phyloP scores from a whole-genome alignment of 2,329 filamentous ascomycete genomes.

The Trichoderma oligosporum region DNA sequence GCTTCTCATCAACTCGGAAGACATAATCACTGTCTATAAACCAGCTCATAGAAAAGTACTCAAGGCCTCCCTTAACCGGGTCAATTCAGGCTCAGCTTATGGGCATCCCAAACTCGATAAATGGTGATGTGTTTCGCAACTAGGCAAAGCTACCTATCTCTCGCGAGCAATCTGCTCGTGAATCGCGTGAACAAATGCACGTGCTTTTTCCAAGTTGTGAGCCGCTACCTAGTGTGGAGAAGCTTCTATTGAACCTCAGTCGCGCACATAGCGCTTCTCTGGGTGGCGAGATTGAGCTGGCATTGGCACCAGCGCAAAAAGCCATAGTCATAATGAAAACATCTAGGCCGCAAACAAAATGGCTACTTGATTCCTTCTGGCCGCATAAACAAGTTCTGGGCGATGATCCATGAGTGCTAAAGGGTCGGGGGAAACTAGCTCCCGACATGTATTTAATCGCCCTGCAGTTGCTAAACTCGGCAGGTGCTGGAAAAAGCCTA shows the following conservation, averaged over 20 bases:
- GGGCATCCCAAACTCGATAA: neutral
- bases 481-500: slow-evolving; percentile 45
- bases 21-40: slow-evolving; percentile 8
- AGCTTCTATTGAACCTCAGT: neutral
- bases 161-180: slow-evolving; percentile 1
- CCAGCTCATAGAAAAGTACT: neutral
- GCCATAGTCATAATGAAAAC: neutral
- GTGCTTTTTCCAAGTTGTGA: neutral
- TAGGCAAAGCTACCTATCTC: neutral
- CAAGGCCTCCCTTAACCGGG: neutral
- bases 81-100: neutral
- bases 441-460: slow-evolving; percentile 72
- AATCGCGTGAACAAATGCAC: slow-evolving; percentile 2
- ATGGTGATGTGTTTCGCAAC: neutral
- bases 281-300: neutral
- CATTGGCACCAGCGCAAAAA: neutral
- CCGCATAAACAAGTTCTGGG: neutral
- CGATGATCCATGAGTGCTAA: neutral
- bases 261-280: neutral
- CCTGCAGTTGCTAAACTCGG: slow-evolving; percentile 59
- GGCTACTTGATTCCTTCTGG: neutral
- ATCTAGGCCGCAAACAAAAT: neutral
- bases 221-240: neutral
- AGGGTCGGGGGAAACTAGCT: slow-evolving; percentile 64
- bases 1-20: slow-evolving; percentile 8